Evolutionary conservation across 1,139 yeast genomes (phyloP), one percentile per base, ranked within the genome.

Genomic region (Pichia sp.): DNA sequence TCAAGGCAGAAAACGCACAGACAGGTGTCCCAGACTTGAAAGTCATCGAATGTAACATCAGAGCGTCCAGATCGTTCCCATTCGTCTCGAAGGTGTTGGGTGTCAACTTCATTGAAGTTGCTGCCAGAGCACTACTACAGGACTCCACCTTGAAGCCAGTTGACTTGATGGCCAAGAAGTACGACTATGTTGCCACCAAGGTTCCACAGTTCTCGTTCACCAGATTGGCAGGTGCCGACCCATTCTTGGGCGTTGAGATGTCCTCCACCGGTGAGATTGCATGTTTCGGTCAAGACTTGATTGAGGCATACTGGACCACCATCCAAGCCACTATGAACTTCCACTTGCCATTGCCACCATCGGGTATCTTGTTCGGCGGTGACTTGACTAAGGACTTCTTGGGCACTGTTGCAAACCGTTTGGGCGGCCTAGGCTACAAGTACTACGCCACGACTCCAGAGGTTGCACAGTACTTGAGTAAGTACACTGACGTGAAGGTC

Each of bases 51-150:
- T 93, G 99, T 81, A 93, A 93, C 74, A 88, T 93, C 67, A 87
- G 99, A 75, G 99, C 99, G 49, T 92, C 98, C 15, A 85, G 99
- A 73, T 92, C 98, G 26, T 92, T 93, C 90, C 99, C 99, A 72
- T 93, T 93, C 70, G 97, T 93, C 52, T 92, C 98, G 56, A 93
- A 93, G 78, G 99, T 93, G 49, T 78, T 93, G 61, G 99, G 98
- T 61, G 80, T 81, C 57, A 92, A 93, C 76, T 92, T 93, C 71
- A 93, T 93, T 70, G 96, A 93, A 54, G 90, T 90, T 65, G 97
- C 98, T 23, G 90, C 90, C 57, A 84, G 82, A 71, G 96, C 98
- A 26, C 79, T 92, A 61, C 75, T 90, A 61, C 85, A 85, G 68
- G 82, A 82, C 67, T 77, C 85, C 59, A 82, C 86, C 47, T 90